Base-by-base conservation (phyloP, 2,329 filamentous ascomycete genomes). In the Amylocarpus encephaloides region DNA sequence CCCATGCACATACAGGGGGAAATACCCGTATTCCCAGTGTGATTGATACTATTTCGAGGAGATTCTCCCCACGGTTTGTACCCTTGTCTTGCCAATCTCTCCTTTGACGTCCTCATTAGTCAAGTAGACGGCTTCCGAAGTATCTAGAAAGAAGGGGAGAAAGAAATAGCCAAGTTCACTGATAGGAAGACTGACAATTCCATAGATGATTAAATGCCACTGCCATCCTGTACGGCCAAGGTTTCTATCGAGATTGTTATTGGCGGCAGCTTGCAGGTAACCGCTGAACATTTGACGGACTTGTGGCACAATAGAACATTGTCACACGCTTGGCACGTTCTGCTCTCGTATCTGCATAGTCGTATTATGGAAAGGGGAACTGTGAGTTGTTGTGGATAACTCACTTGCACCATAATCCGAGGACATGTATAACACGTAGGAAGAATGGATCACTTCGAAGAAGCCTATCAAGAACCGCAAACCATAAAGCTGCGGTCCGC, bases 241-340 rank as follows among this genome's bases (percentile, higher is more conserved):
- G 1, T 54, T 56, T 0, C 70, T 68, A 35, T 71, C 61, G 46
- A 73, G 66, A 13, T 67, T 67, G 1, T 59, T 60, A 45, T 71
- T 71, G 1, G 71, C 62, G 2, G 63, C 70, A 1, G 70, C 66
- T 59, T 72, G 70, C 1, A 74, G 63, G 48, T 72, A 73, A 0
- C 70, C 71, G 1, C 65, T 64, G 41, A 71, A 71, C 69, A 73
- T 71, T 3, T 68, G 66, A 0, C 75, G 79, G 67, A 4, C 72
- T 74, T 7, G 76, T 74, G 22, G 72, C 74, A 0, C 76, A 70
- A 47, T 72, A 78, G 66, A 77, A 79, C 11, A 77, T 70, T 0
- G 74, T 75, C 2, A 76, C 75, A 2, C 78, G 71, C 57, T 80
- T 80, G 48, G 75, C 79, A 0, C 75, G 68, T 53, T 74, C 71